Base-by-base conservation (phyloP, 148 eudicot genomes). In the Chenopodium berlandieri region DNA sequence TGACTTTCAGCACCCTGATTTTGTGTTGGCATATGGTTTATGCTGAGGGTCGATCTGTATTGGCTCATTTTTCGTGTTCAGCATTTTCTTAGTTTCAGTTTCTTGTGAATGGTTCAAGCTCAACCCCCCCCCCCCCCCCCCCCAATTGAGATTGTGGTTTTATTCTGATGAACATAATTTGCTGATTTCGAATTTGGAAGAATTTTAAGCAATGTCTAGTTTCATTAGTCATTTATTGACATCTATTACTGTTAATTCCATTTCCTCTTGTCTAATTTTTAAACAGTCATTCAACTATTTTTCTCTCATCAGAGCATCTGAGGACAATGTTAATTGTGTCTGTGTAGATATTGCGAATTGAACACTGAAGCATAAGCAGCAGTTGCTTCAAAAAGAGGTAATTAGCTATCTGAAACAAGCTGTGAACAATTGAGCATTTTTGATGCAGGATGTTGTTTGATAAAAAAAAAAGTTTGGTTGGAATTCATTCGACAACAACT, bases 61-160 rank as follows among this genome's bases (percentile, higher is more conserved):
- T 74, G 79, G 76, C 84, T 82, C 44, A 8, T 75, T 19, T 81
- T 67, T 76, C 58, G 50, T 19, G 52, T 62, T 82, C 5, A 69
- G 56, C 19, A 30, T 76, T 68, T 77, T 56, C 52, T 22, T 68
- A 46, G 34, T 50, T 81, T 27, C 73, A 14, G 48, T 25, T 75
- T 66, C 60, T 75, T 75, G 19, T 66, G 76, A 48, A 66, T 17
- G 66, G 64, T 75, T 80, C 23, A 48, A 48, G 60, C 32, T 77
- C 68, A 60, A 75, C 5, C 23, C 54, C 56, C 25, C 2, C 23
- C 71, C 4, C 25, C 66, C 32, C 32, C 31, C 31, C 31, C 31
- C 32, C 32, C 32, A 1, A 70, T 44, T 70, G 68, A 48, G 69
- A 46, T 82, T 75, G 30, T 48, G 56, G 80, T 27, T 66, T 47